Conservation (phyloP, 305 asterid genomes). For the Fraxinus ornus region DNA sequence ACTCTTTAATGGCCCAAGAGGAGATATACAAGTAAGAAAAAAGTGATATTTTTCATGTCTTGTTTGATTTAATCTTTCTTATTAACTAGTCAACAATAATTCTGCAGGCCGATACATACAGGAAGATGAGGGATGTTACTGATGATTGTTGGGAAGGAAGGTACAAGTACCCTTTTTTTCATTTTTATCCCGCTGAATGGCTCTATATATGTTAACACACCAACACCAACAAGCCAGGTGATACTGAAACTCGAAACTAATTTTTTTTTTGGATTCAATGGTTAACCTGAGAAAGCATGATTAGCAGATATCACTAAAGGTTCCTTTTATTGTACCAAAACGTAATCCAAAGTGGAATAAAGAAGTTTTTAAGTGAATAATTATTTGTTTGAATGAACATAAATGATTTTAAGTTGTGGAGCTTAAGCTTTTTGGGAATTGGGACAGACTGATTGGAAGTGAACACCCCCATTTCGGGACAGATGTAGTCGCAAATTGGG, state of each 20-base stretch:
- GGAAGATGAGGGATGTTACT: constrained; percentile 88
- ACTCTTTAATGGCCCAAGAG: constrained; percentile 83
- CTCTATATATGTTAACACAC: neutral
- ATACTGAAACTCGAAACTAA: neutral
- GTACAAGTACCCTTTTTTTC: constrained; percentile 34
- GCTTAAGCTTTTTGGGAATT: neutral
- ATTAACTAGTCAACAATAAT: constrained; percentile 21
- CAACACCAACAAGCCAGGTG: neutral
- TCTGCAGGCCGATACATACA: constrained; percentile 80
- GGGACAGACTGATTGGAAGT: neutral
- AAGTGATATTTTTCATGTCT: neutral
- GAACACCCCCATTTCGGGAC: neutral
- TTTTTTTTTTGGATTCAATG: neutral
- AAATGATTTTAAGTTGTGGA: neutral
- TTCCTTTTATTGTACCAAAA: neutral
- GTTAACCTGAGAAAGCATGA: neutral
- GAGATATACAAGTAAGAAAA: constrained; percentile 72
- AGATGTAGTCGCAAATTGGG: neutral
- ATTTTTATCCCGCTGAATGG: neutral
- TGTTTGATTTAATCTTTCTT: constrained; percentile 12
- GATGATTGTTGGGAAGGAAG: constrained; percentile 97
- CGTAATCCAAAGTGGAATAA: neutral
- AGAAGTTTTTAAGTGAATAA: neutral
- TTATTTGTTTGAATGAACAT: neutral
- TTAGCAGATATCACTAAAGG: neutral